Percentiles rank a stretch among this genome's conserved stretches.
phyloP scores from a whole-genome alignment of 75 land plant species.

The Selaginella moellendorffii region DNA sequence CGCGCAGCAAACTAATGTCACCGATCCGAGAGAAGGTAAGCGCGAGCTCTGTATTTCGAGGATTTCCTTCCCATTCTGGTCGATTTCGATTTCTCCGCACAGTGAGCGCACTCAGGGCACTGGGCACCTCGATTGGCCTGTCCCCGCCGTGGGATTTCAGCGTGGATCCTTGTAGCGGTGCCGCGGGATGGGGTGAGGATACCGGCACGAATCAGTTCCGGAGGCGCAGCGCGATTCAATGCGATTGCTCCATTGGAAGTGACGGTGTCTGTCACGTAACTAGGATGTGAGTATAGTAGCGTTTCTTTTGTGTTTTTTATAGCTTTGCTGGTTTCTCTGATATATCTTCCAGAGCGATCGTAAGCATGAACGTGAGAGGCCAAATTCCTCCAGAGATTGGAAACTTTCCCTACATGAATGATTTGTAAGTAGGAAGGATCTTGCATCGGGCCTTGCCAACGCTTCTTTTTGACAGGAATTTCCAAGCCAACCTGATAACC shows the following conservation, averaged over 20 bases:
- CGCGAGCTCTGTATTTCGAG: too few relatives aligned
- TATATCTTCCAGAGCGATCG: not conserved
- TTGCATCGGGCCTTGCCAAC: too few relatives aligned
- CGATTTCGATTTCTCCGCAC: too few relatives aligned
- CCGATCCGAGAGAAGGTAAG: too few relatives aligned
- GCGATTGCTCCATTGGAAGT: not conserved
- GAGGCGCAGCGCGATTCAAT: not conserved
- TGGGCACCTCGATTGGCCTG: not conserved
- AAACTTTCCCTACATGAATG: not conserved
- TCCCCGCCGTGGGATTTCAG: conserved; percentile 8
- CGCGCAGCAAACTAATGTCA: too few relatives aligned
- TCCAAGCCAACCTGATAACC: not conserved
- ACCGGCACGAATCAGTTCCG: not conserved
- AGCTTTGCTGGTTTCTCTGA: not conserved
- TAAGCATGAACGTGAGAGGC: conserved; percentile 1
- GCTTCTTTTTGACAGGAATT: not conserved
- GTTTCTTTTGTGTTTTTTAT: not conserved
- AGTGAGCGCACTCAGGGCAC: too few relatives aligned
- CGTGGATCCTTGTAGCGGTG: conserved; percentile 5
- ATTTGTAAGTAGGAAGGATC: not conserved
- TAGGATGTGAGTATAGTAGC: not conserved
- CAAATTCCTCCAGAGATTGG: conserved; percentile 4
- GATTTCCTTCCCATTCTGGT: too few relatives aligned
- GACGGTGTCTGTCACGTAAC: not conserved
- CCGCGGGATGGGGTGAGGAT: not conserved